Percentiles rank a stretch among this genome's conserved stretches.
Evolutionary conservation across 805 yeast species (phyloP).

Genomic region (Sugiyamaella marilandica): DNA sequence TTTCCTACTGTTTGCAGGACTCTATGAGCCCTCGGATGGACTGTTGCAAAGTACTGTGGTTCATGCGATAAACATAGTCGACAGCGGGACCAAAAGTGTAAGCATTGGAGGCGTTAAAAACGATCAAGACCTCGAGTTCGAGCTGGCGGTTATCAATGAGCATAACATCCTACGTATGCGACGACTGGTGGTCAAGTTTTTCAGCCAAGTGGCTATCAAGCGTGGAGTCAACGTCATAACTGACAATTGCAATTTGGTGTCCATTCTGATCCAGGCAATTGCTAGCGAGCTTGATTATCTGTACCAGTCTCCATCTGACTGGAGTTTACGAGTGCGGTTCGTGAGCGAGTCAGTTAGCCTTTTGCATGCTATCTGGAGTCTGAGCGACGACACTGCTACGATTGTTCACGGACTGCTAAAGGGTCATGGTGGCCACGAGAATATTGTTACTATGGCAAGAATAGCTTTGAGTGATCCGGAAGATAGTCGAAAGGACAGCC

Average conservation of each 20-base stretch:
- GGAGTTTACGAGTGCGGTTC: constrained; percentile 1
- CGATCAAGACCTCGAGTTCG: constrained; percentile 8
- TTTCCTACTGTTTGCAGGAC: constrained; percentile 3
- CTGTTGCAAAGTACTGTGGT: not conserved
- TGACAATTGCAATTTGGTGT: constrained; percentile 1
- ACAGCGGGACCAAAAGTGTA: not conserved
- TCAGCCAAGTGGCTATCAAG: constrained; percentile 1
- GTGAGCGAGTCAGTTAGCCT: constrained; percentile 15
- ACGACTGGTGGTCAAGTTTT: constrained; percentile 6
- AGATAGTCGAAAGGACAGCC: constrained; percentile 59
- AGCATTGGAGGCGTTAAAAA: not conserved
- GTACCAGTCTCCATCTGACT: constrained; percentile 5
- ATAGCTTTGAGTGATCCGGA: constrained; percentile 30
- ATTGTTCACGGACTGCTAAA: constrained; percentile 7
- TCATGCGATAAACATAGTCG: not conserved
- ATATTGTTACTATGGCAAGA: constrained; percentile 26
- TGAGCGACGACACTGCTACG: constrained; percentile 9
- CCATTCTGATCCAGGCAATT: constrained; percentile 10
- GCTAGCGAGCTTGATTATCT: constrained; percentile 11
- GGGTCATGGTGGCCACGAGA: constrained; percentile 19
- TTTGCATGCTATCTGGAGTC: constrained; percentile 17
- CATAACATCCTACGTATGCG: not conserved
- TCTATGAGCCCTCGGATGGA: not conserved
- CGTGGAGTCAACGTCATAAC: constrained; percentile 6
- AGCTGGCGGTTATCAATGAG: constrained; percentile 1